Evolutionary conservation across 345 rosid genomes (phyloP).

Genomic region (Theobroma cacao): DNA sequence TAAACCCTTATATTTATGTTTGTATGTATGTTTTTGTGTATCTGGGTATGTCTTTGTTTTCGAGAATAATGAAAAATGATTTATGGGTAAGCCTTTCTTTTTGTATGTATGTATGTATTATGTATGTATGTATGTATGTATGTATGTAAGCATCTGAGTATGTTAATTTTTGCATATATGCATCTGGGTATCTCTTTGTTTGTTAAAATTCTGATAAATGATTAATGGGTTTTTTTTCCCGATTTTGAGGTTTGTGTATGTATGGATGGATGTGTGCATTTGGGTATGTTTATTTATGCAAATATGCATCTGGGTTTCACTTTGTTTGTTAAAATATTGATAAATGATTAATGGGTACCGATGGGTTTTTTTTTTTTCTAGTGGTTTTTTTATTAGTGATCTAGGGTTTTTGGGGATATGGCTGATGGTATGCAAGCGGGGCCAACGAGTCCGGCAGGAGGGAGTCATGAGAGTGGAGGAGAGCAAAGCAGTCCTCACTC

Average conservation of each 20-base stretch:
- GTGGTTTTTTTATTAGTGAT: not conserved
- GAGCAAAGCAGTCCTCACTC: constrained; percentile 20
- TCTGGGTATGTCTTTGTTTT: not conserved
- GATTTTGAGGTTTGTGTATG: not conserved
- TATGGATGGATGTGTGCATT: not conserved
- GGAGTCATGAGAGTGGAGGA: constrained; percentile 16
- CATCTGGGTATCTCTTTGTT: not conserved
- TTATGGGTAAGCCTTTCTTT: not conserved
- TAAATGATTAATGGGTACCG: not conserved
- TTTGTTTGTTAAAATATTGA: not conserved
- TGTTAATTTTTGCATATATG: not conserved
- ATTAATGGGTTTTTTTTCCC: not conserved
- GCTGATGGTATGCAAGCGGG: constrained; percentile 7
- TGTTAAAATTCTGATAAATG: not conserved
- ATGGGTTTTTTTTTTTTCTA: not conserved
- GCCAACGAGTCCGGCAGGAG: constrained; percentile 13
- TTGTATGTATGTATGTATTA: not conserved
- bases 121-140: not conserved
- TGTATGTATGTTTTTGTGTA: not conserved
- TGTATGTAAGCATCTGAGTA: not conserved
- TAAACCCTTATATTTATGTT: not conserved
- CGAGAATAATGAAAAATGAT: not conserved
- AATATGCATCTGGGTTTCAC: not conserved
- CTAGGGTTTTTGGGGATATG: not conserved
- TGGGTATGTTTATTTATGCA: not conserved